These are phyloP conservation scores for Stemphylium vesicarium DNA, from an alignment of 2,329 filamentous ascomycete genomes.

Conservation along the genomic window DNA sequence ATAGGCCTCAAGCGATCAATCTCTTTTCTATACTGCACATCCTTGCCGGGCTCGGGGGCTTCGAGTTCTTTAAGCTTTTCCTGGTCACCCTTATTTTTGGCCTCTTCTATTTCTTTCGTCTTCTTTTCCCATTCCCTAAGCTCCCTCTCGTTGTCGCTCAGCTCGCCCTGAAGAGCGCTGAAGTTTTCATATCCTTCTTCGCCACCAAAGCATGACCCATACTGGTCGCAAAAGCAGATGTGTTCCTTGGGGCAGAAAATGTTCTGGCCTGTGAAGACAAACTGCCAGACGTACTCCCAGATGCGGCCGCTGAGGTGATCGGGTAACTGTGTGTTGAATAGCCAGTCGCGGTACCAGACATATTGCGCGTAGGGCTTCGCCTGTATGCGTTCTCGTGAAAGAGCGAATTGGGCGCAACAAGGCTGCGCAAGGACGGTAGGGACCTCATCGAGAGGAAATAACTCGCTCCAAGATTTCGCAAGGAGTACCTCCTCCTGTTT, in stretches of 20 bases:
- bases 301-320: constrained; percentile 65
- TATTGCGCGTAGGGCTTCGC: constrained; percentile 61
- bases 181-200: constrained; percentile 57
- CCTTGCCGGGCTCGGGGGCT: constrained; percentile 51
- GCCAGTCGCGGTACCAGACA: constrained; percentile 65
- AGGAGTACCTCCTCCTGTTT: constrained; percentile 56
- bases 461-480: constrained; percentile 54
- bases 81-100: constrained; percentile 32
- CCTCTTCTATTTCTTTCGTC: constrained; percentile 44
- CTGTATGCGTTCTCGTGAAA: constrained; percentile 63
- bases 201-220: constrained; percentile 65
- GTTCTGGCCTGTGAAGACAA: constrained; percentile 62
- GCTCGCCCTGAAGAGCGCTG: constrained; percentile 54
- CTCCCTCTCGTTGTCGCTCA: constrained; percentile 51
- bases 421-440: constrained; percentile 63
- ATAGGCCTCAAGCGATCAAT: constrained; percentile 54
- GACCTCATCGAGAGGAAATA: constrained; percentile 57
- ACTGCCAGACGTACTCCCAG: constrained; percentile 71
- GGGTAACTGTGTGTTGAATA: constrained; percentile 62
- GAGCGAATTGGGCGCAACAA: constrained; percentile 69
- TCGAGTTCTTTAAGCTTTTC: constrained; percentile 43
- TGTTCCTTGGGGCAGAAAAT: constrained; percentile 60
- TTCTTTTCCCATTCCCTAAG: constrained; percentile 51
- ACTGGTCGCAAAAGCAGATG: constrained; percentile 69
- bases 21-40: constrained; percentile 51